phyloP scores from a whole-genome alignment of 2,329 filamentous ascomycete species.

The Penicillium sp. region DNA sequence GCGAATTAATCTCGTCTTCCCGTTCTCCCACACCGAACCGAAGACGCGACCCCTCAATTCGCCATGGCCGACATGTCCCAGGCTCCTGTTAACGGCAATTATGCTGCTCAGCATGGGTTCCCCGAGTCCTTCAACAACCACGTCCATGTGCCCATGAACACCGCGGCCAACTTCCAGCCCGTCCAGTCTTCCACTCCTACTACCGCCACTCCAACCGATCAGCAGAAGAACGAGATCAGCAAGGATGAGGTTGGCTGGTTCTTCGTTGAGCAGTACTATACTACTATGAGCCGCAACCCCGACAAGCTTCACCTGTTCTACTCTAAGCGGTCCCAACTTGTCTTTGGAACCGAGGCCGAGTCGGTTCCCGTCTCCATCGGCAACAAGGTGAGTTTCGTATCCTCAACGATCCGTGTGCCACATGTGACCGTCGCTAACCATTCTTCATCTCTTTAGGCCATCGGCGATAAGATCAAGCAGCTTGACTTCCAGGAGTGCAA shows the following conservation, averaged over 20 bases:
- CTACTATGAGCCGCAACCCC: slow-evolving; percentile 86
- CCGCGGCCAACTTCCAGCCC: slow-evolving; percentile 37
- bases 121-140: slow-evolving; percentile 37
- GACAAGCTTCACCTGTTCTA: slow-evolving; percentile 97
- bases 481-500: slow-evolving; percentile 97
- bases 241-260: slow-evolving; percentile 99
- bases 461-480: slow-evolving; percentile 88
- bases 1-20: slow-evolving; percentile 8
- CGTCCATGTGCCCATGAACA: slow-evolving; percentile 33
- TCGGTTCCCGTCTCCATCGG: slow-evolving; percentile 81
- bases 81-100: slow-evolving; percentile 42
- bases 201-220: slow-evolving; percentile 35
- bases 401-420: background rate
- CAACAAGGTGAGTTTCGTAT: slow-evolving; percentile 63
- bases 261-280: slow-evolving; percentile 99
- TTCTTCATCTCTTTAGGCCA: slow-evolving; percentile 55
- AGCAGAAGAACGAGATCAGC: slow-evolving; percentile 47
- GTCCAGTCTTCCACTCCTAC: slow-evolving; percentile 39
- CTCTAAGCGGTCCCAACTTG: slow-evolving; percentile 90
- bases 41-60: slow-evolving; percentile 12
- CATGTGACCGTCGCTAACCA: background rate
- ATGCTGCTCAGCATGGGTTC: slow-evolving; percentile 39
- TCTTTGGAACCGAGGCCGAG: slow-evolving; percentile 86
- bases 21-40: slow-evolving; percentile 11
- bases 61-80: slow-evolving; percentile 41